phyloP scores from a whole-genome alignment of 192 early-diverging fungal genomes.

The Entomortierella chlamydospora region DNA sequence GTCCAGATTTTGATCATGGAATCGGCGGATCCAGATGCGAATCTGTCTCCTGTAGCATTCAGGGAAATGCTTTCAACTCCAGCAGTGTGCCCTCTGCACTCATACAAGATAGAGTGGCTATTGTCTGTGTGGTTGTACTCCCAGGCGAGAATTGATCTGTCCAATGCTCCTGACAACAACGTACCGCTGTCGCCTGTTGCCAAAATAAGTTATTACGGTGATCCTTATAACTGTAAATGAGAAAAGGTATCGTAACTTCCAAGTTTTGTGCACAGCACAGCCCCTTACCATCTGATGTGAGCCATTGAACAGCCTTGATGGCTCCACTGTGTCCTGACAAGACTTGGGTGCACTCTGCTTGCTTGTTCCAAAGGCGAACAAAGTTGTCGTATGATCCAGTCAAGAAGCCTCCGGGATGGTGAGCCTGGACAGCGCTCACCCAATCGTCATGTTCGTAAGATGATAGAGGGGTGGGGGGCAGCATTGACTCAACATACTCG shows the following conservation, averaged over 20 bases:
- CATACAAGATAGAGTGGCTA: conserved; percentile 68
- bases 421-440: conserved; percentile 81
- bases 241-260: no score
- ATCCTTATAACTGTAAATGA: no score
- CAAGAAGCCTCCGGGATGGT: conserved; percentile 65
- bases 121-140: conserved; percentile 58
- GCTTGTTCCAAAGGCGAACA: conserved; percentile 86
- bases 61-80: conserved; percentile 82
- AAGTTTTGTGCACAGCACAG: no score
- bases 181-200: conserved; percentile 58
- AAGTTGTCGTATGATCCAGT: conserved; percentile 89
- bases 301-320: conserved; percentile 83
- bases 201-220: no score
- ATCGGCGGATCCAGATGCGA: conserved; percentile 84
- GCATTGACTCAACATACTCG: conserved; percentile 93
- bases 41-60: conserved; percentile 60
- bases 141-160: conserved; percentile 78
- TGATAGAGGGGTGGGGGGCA: conserved; percentile 83
- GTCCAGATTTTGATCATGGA: conserved; percentile 85
- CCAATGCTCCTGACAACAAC: conserved; percentile 69
- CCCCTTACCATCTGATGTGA: conserved; percentile 64
- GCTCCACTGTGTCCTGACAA: conserved; percentile 76
- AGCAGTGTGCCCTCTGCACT: conserved; percentile 83
- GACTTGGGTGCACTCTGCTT: conserved; percentile 73
- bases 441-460: conserved; percentile 95